Conservation (phyloP, 805 yeast species). For the Teunomyces gatunensis region DNA sequence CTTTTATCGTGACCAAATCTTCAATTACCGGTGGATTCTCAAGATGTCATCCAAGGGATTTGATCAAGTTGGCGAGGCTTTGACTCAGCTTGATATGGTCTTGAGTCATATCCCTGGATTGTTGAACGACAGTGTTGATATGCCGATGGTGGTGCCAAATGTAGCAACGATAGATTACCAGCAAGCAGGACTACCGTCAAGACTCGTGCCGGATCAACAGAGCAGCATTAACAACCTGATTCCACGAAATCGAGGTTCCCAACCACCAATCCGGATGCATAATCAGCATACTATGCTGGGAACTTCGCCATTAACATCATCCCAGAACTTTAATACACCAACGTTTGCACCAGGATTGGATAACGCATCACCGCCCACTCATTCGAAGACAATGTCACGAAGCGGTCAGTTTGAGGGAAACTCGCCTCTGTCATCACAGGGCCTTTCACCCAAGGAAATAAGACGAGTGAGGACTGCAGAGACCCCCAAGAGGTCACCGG, state of each 20-base stretch:
- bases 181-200: background rate
- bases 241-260: background rate
- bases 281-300: background rate
- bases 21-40: conserved; percentile 73
- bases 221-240: background rate
- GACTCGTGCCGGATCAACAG: background rate
- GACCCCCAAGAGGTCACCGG: background rate
- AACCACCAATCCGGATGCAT: conserved; percentile 6
- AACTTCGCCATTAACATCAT: conserved; percentile 18
- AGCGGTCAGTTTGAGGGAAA: conserved; percentile 18
- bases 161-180: conserved; percentile 25
- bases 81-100: conserved; percentile 67
- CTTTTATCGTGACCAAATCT: conserved; percentile 63
- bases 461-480: conserved; percentile 15
- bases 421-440: conserved; percentile 28
- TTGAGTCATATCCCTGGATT: conserved; percentile 75
- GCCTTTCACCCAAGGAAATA: conserved; percentile 30
- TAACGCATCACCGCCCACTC: conserved; percentile 2
- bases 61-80: conserved; percentile 73
- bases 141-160: conserved; percentile 36
- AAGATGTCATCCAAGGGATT: conserved; percentile 74
- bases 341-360: conserved; percentile 7
- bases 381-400: conserved; percentile 12
- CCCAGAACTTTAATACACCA: conserved; percentile 16
- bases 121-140: conserved; percentile 36